These are phyloP conservation scores for Penicillium sp. DNA, from an alignment of 2,329 filamentous ascomycete genomes.

Conservation along the genomic window DNA sequence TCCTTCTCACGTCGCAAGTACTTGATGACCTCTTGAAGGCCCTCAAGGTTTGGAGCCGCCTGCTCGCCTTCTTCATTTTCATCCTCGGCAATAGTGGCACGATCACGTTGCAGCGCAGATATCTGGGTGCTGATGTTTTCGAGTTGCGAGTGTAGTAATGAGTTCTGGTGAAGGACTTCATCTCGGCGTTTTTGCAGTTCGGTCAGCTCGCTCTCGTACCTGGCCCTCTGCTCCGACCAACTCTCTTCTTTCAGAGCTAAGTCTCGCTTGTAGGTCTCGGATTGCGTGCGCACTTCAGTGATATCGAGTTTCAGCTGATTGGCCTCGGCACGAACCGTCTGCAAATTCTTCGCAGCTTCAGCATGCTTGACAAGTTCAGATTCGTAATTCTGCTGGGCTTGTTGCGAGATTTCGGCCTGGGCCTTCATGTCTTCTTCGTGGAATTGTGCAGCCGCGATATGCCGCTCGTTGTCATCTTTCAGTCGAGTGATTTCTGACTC, in stretches of 20 bases:
- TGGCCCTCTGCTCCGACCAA: conserved; percentile 77
- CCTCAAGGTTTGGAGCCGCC: conserved; percentile 61
- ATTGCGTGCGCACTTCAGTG: conserved; percentile 71
- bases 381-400: conserved; percentile 94
- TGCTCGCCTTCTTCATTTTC: conserved; percentile 47
- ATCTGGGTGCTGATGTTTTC: conserved; percentile 81
- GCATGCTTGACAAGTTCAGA: conserved; percentile 92
- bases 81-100: conserved; percentile 56
- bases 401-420: conserved; percentile 88
- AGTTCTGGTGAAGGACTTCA: conserved; percentile 85
- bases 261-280: conserved; percentile 77
- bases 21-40: conserved; percentile 83
- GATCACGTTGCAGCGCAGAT: conserved; percentile 71
- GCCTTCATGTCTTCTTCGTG: conserved; percentile 89
- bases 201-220: conserved; percentile 76
- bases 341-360: conserved; percentile 83
- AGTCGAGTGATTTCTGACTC: conserved; percentile 76
- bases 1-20: conserved; percentile 95
- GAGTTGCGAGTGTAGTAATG: conserved; percentile 82
- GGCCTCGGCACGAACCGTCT: conserved; percentile 72
- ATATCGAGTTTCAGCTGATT: conserved; percentile 79
- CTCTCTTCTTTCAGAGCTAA: conserved; percentile 78
- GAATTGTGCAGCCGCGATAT: conserved; percentile 74
- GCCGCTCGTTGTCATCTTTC: conserved; percentile 78
- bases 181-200: conserved; percentile 77